Conservation (phyloP, 495 filamentous ascomycete species). For the Sabuloglossum arenarium region DNA sequence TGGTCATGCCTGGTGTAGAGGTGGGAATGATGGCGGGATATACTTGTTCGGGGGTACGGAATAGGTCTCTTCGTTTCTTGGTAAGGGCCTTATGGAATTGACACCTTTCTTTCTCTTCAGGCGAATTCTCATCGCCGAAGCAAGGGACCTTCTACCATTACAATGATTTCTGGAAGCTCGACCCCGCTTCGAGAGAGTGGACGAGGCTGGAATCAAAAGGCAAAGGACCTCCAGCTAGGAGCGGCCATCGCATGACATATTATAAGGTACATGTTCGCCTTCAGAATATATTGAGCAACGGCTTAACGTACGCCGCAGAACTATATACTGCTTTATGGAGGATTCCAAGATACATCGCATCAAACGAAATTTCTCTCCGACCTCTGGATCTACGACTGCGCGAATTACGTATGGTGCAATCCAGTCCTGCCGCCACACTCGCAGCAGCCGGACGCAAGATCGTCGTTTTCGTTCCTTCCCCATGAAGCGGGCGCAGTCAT, state of each 20-base stretch:
- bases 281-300: not conserved
- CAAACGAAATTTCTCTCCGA: conserved; percentile 75
- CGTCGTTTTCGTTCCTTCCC: conserved; percentile 75
- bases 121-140: conserved; percentile 58
- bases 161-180: conserved; percentile 92
- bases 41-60: conserved; percentile 69
- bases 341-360: conserved; percentile 90
- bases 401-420: conserved; percentile 56
- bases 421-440: conserved; percentile 49
- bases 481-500: conserved; percentile 76
- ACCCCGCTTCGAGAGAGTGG: conserved; percentile 70
- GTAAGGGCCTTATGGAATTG: not conserved
- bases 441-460: conserved; percentile 73
- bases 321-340: conserved; percentile 54
- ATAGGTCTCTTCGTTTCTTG: not conserved
- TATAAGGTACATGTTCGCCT: conserved; percentile 38
- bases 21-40: conserved; percentile 62
- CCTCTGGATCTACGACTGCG: conserved; percentile 47
- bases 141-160: conserved; percentile 99
- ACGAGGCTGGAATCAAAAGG: conserved; percentile 70
- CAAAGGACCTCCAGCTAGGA: conserved; percentile 70
- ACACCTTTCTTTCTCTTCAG: conserved; percentile 5
- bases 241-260: conserved; percentile 87
- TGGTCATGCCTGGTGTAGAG: conserved; percentile 82
- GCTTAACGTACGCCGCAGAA: conserved; percentile 20